A percentile compares a stretch with the other conserved stretches of the same genome.
These are phyloP conservation scores for Diutina pseudorugosa DNA, from an alignment of 1,139 yeast species.

Conservation along the genomic window DNA sequence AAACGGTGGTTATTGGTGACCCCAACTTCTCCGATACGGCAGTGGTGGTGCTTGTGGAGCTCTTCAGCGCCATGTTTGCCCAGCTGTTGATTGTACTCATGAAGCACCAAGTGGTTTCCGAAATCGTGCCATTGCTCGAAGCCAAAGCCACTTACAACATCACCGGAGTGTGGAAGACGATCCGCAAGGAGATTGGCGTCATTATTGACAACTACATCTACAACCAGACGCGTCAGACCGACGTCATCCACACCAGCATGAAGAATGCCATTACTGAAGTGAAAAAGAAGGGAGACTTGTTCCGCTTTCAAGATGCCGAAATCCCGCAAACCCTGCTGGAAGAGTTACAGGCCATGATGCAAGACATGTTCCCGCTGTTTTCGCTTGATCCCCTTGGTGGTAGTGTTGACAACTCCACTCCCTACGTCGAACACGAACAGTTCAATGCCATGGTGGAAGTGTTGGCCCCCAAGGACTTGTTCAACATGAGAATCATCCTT, in stretches of 20 bases:
- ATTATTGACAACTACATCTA: conserved; percentile 45
- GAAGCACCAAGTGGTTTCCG: conserved; percentile 54
- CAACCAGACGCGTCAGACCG: not conserved
- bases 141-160: conserved; percentile 17
- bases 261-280: conserved; percentile 6
- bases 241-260: conserved; percentile 11
- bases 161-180: conserved; percentile 41
- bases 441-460: conserved; percentile 47
- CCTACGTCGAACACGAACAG: conserved; percentile 48
- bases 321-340: conserved; percentile 24
- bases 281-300: conserved; percentile 21
- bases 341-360: conserved; percentile 33
- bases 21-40: conserved; percentile 31
- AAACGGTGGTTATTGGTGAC: conserved; percentile 15
- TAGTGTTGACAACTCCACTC: conserved; percentile 15
- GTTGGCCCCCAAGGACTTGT: conserved; percentile 62
- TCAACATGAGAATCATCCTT: conserved; percentile 67
- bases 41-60: conserved; percentile 50
- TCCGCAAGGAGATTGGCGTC: conserved; percentile 46
- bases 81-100: conserved; percentile 56
- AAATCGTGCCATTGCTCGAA: conserved; percentile 10
- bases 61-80: conserved; percentile 57
- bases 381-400: conserved; percentile 14
- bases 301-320: conserved; percentile 36
- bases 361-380: conserved; percentile 55